Evolutionary conservation across 306 rosid species (phyloP).

Genomic region (Biancaea sappan): DNA sequence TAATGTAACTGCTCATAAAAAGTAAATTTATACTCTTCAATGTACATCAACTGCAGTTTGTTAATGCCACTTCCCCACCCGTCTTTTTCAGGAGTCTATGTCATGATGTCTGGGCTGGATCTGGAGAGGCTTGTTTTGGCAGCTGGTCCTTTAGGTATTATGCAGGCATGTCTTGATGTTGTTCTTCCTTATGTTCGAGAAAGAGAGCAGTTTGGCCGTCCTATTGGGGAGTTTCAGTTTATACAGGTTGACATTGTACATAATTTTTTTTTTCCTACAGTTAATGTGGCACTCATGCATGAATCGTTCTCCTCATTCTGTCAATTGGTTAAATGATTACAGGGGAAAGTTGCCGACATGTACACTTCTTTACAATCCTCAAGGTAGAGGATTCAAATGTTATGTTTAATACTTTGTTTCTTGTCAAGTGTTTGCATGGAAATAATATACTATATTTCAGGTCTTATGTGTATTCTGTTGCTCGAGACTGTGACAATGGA

Average conservation of each 20-base stretch:
- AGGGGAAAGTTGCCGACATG: conserved; percentile 97
- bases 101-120: conserved; percentile 97
- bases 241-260: conserved; percentile 65
- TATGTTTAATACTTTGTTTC: conserved; percentile 14
- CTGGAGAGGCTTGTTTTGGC: conserved; percentile 95
- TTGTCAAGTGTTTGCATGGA: conserved; percentile 2
- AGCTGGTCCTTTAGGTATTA: conserved; percentile 87
- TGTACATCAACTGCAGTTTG: neutral
- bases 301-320: conserved; percentile 24
- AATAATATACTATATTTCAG: conserved; percentile 49
- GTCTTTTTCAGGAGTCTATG: conserved; percentile 82
- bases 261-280: conserved; percentile 9
- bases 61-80: neutral
- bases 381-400: conserved; percentile 53
- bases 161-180: conserved; percentile 94
- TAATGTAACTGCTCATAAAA: neutral
- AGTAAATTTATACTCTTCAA: neutral
- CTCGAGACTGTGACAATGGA: conserved; percentile 93
- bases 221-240: conserved; percentile 96
- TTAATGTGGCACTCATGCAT: neutral
- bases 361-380: conserved; percentile 92
- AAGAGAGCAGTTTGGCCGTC: conserved; percentile 95
- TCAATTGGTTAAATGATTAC: conserved; percentile 37
- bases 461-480: conserved; percentile 93
- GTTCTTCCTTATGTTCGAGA: conserved; percentile 89